A percentile compares a stretch with the other conserved stretches of the same genome.
Conservation (phyloP, 768 basidiomycete genomes). For the Suillus tomentosus region DNA sequence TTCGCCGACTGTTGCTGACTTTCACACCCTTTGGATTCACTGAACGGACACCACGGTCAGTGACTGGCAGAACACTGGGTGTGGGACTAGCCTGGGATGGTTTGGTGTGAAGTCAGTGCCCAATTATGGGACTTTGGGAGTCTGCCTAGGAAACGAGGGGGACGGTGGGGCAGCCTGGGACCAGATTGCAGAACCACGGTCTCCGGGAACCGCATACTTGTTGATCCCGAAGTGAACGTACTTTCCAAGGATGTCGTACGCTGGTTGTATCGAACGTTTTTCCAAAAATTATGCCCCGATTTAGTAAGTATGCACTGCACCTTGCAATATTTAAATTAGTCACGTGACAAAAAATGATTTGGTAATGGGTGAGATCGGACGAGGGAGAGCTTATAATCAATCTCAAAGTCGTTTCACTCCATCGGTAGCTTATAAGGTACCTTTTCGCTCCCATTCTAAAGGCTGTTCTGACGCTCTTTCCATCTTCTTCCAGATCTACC, state of each 20-base stretch:
- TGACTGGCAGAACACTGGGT: neutral
- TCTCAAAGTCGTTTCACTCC: conserved; percentile 7
- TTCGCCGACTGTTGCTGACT: too few species aligned
- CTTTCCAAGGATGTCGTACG: neutral
- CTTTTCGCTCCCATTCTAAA: conserved; percentile 6
- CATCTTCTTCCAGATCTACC: conserved; percentile 11
- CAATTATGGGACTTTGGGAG: neutral
- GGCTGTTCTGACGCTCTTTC: neutral
- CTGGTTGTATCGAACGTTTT: conserved; percentile 2
- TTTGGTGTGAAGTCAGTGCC: conserved; percentile 10
- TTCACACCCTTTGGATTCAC: too few species aligned
- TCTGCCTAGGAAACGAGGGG: conserved; percentile 8
- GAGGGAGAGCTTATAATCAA: conserved; percentile 6
- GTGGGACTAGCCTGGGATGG: conserved; percentile 15
- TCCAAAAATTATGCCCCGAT: neutral
- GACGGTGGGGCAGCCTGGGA: conserved; percentile 6
- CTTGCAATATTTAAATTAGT: neutral
- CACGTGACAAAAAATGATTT: neutral
- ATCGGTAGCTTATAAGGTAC: conserved; percentile 12
- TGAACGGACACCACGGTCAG: too few species aligned
- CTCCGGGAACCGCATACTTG: neutral
- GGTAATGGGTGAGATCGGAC: conserved; percentile 5
- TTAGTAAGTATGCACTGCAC: neutral
- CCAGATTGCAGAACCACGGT: conserved; percentile 8
- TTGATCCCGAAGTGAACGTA: neutral